A percentile compares a stretch with the other conserved stretches of the same genome.
These are phyloP conservation scores for Cladosporium sp. DNA, from an alignment of 2,329 filamentous ascomycete species.

Conservation along the genomic window DNA sequence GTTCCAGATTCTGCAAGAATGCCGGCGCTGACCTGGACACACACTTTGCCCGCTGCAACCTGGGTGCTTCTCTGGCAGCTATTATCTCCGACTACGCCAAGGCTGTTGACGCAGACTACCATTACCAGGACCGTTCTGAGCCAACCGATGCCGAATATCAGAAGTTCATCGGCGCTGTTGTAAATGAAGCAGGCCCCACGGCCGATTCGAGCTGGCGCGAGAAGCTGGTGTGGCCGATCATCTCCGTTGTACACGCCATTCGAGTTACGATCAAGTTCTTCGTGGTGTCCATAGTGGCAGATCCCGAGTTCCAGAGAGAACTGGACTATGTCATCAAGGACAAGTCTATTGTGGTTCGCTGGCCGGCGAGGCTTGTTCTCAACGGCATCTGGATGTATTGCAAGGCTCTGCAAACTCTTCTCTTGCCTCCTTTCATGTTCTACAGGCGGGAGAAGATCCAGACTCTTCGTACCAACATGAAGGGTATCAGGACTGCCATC, in stretches of 20 bases:
- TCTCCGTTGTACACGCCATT: slow-evolving; percentile 39
- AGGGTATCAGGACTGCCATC: slow-evolving; percentile 45
- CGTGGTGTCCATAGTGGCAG: slow-evolving; percentile 47
- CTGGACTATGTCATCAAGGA: slow-evolving; percentile 40
- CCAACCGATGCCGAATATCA: slow-evolving; percentile 21
- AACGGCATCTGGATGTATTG: slow-evolving; percentile 47
- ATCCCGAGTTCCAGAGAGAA: slow-evolving; percentile 49
- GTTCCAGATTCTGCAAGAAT: slow-evolving; percentile 32
- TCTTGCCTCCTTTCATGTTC: slow-evolving; percentile 46
- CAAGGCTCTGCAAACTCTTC: slow-evolving; percentile 40
- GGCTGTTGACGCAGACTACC: slow-evolving; percentile 11
- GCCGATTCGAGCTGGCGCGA: slow-evolving; percentile 6
- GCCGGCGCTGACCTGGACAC: slow-evolving; percentile 34
- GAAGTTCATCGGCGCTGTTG: slow-evolving; percentile 13
- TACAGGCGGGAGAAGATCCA: slow-evolving; percentile 46
- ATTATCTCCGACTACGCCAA: slow-evolving; percentile 14
- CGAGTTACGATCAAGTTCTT: slow-evolving; percentile 46
- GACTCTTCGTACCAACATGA: slow-evolving; percentile 45
- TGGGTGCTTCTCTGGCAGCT: slow-evolving; percentile 38
- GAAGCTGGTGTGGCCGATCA: slow-evolving; percentile 32
- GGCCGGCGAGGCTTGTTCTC: slow-evolving; percentile 37
- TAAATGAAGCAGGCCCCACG: slow-evolving; percentile 3
- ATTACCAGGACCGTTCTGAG: slow-evolving; percentile 25
- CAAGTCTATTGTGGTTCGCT: slow-evolving; percentile 33
- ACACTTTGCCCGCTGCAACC: slow-evolving; percentile 47